Conservation (phyloP, 768 basidiomycete genomes). For the Mycena leptocephala region DNA sequence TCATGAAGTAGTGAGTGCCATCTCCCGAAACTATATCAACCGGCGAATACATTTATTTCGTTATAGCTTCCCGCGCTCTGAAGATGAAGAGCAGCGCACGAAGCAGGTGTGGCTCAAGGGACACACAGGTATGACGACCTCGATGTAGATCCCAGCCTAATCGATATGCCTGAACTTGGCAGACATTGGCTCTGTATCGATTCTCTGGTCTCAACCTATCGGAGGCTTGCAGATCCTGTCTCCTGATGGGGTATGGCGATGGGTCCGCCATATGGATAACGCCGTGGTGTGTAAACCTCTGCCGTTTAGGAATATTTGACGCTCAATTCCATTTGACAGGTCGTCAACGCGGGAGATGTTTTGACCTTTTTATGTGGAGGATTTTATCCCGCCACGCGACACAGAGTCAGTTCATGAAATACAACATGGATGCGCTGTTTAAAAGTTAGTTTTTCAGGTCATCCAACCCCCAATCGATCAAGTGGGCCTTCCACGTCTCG, state of each 20-base stretch:
- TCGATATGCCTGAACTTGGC: neutral
- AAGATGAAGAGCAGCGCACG: constrained; percentile 59
- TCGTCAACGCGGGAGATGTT: constrained; percentile 65
- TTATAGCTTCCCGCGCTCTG: constrained; percentile 57
- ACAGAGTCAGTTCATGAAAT: constrained; percentile 39
- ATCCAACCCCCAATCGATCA: constrained; percentile 67
- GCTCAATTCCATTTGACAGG: constrained; percentile 36
- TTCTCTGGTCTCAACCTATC: constrained; percentile 68
- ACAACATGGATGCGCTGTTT: neutral
- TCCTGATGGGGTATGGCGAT: constrained; percentile 59
- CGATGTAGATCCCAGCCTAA: neutral
- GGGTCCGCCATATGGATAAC: constrained; percentile 64
- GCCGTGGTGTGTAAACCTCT: constrained; percentile 50
- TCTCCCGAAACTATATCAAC: neutral
- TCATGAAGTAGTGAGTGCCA: constrained; percentile 64
- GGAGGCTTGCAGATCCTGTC: constrained; percentile 62
- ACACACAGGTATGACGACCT: constrained; percentile 55
- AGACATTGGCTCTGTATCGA: constrained; percentile 64
- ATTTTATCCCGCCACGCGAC: constrained; percentile 64
- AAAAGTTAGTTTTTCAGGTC: constrained; percentile 48
- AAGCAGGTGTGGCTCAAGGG: constrained; percentile 69
- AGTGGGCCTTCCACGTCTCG: constrained; percentile 57
- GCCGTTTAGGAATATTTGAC: too few relatives aligned
- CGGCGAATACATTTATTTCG: neutral
- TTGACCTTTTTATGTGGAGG: constrained; percentile 67